Evolutionary conservation across 2,329 filamentous ascomycete species (phyloP).

Genomic region (Zymoseptoria pseudotritici): DNA sequence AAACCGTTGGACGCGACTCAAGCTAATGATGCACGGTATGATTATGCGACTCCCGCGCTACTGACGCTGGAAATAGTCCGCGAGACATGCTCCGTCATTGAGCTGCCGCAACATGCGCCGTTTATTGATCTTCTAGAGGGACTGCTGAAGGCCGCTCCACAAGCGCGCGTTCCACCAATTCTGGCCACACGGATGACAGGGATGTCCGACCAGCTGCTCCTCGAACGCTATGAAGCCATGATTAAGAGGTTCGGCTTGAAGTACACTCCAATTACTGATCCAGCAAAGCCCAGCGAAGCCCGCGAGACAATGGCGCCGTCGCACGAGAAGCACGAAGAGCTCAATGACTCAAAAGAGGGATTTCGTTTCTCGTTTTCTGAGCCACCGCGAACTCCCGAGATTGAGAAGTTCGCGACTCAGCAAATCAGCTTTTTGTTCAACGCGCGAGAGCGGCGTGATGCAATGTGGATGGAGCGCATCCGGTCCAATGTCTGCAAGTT

Average conservation of each 20-base stretch:
- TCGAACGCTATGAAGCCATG: slow-evolving; percentile 1
- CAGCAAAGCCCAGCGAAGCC: no score
- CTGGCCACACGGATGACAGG: not conserved
- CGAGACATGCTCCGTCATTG: not conserved
- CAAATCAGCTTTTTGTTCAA: slow-evolving; percentile 6
- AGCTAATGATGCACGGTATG: slow-evolving; percentile 2
- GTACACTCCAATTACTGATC: not conserved
- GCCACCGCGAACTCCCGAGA: not conserved
- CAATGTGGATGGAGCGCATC: slow-evolving; percentile 3
- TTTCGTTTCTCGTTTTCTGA: not conserved
- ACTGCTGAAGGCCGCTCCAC: slow-evolving; percentile 1
- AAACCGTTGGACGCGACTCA: not conserved
- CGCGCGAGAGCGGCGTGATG: slow-evolving; percentile 5
- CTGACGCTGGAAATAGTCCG: slow-evolving; percentile 13
- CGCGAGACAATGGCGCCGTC: no score
- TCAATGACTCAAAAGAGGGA: not conserved
- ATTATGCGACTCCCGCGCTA: slow-evolving; percentile 18
- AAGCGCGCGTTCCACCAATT: not conserved
- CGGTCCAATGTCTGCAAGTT: slow-evolving; percentile 5
- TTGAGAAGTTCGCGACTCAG: slow-evolving; percentile 6
- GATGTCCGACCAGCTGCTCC: not conserved
- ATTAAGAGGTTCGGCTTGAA: not conserved
- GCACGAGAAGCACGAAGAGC: not conserved
- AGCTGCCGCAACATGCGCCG: not conserved
- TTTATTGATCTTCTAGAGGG: slow-evolving; percentile 1